Base-by-base conservation (phyloP, 1,139 yeast genomes). In the Pichia cactophila region DNA sequence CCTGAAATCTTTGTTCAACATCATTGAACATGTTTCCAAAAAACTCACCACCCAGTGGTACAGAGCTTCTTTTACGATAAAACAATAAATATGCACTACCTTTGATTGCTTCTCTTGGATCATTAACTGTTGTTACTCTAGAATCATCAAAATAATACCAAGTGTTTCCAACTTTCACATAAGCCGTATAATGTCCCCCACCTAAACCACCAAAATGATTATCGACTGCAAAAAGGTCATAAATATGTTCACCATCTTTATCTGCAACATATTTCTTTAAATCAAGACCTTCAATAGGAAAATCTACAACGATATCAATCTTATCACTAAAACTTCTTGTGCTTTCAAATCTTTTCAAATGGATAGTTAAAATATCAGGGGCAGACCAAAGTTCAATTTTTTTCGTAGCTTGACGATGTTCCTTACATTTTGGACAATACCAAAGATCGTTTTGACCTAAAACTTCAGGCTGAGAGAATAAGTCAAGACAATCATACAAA, bases 111-210 rank as follows among this genome's bases (percentile, higher is more conserved):
- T 80, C 77, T 31, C 73, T 73, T 0, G 95, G 86, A 48, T 78
- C 75, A 0, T 80, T 72, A 40, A 71, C 73, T 5, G 45, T 31
- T 0, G 79, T 70, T 1, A 90, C 97, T 37, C 83, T 69, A 9
- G 96, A 82, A 65, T 92, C 98, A 63, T 92, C 92, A 66, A 76
- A 92, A 62, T 88, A 86, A 64, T 89, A 89, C 97, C 98, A 92
- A 56, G 81, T 73, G 33, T 71, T 69, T 60, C 87, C 72, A 61
- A 90, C 90, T 64, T 83, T 84, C 1, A 79, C 97, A 58, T 81
- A 83, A 0, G 97, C 88, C 1, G 98, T 92, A 64, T 92, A 92
- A 68, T 92, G 98, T 3, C 98, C 98, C 8, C 98, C 98, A 1
- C 97, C 97, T 33, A 92, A 72, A 0, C 97, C 97, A 49, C 98